Percentiles rank a stretch among this genome's conserved stretches.
phyloP scores from a whole-genome alignment of 495 filamentous ascomycete species.

The Aspergillus haitiensis region DNA sequence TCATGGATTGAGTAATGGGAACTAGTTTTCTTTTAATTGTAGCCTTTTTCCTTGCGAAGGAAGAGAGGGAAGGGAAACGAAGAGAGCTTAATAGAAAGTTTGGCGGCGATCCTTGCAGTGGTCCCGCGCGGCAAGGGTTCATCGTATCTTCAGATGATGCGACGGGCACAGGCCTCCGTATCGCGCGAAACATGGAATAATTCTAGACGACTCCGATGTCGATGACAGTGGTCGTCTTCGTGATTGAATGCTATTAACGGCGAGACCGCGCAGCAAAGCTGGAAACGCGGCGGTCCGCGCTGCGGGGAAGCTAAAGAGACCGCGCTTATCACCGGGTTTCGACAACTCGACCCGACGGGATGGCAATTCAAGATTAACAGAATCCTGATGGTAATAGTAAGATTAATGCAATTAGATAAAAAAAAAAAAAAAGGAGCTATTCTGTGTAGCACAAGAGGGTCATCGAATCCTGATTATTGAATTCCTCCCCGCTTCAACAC shows the following conservation, averaged over 20 bases:
- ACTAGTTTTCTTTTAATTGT: too few relatives aligned
- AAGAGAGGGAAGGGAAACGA: conserved; percentile 3
- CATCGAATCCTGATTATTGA: background rate
- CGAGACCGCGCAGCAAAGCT: background rate
- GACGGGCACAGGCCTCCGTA: background rate
- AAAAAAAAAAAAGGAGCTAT: too few relatives aligned
- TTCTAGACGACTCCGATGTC: background rate
- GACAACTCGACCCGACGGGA: conserved; percentile 61
- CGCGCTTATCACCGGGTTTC: conserved; percentile 51
- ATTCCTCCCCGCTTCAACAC: too few relatives aligned
- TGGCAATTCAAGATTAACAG: conserved; percentile 28
- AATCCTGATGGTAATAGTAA: too few relatives aligned
- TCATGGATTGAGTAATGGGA: background rate
- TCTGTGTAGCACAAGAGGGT: too few relatives aligned
- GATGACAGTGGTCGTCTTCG: background rate
- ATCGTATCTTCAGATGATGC: background rate
- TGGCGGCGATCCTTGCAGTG: background rate
- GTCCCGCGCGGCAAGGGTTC: background rate
- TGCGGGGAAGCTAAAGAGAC: conserved; percentile 20
- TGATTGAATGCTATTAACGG: background rate
- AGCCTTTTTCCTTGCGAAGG: background rate
- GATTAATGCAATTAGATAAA: too few relatives aligned
- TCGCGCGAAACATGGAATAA: background rate
- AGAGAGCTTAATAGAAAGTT: background rate
- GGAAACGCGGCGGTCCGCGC: conserved; percentile 28